Evolutionary conservation across 1,139 yeast species (phyloP).

Genomic region (Debaryomyces nepalensis): DNA sequence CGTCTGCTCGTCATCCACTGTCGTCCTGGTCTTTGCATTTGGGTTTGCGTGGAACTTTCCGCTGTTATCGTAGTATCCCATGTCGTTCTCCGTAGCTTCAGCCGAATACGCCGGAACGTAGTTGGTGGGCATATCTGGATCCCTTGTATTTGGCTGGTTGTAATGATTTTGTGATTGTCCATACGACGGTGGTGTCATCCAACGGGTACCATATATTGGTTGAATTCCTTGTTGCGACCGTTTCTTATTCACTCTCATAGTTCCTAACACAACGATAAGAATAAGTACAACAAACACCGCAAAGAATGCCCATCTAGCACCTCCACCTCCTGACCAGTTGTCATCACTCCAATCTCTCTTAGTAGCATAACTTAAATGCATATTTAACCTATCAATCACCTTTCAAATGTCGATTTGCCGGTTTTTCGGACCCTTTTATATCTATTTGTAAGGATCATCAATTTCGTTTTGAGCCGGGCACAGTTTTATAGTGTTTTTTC

Average conservation of each 20-base stretch:
- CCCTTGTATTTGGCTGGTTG: slow-evolving; percentile 40
- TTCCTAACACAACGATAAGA: slow-evolving; percentile 51
- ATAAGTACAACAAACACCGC: slow-evolving; percentile 56
- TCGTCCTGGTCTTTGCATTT: slow-evolving; percentile 27
- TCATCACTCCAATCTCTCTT: slow-evolving; percentile 20
- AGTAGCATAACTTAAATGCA: slow-evolving; percentile 1
- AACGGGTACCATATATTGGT: slow-evolving; percentile 82
- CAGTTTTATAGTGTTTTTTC: slow-evolving; percentile 2
- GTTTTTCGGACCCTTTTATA: slow-evolving; percentile 3
- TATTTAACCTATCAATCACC: neutral
- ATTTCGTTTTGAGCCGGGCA: slow-evolving; percentile 8
- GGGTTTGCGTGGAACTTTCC: slow-evolving; percentile 59
- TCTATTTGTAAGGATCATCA: slow-evolving; percentile 4
- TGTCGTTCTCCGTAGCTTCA: slow-evolving; percentile 67
- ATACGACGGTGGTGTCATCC: slow-evolving; percentile 93
- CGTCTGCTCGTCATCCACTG: slow-evolving; percentile 17
- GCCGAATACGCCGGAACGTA: slow-evolving; percentile 73
- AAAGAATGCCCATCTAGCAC: slow-evolving; percentile 62
- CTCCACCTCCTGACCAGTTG: slow-evolving; percentile 34
- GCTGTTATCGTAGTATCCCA: slow-evolving; percentile 76
- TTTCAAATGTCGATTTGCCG: neutral
- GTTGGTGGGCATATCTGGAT: slow-evolving; percentile 41
- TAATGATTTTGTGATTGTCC: slow-evolving; percentile 71
- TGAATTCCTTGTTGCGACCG: slow-evolving; percentile 64
- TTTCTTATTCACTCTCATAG: slow-evolving; percentile 61